phyloP scores from a whole-genome alignment of 2,329 filamentous ascomycete species.

The Colletotrichum karsti region DNA sequence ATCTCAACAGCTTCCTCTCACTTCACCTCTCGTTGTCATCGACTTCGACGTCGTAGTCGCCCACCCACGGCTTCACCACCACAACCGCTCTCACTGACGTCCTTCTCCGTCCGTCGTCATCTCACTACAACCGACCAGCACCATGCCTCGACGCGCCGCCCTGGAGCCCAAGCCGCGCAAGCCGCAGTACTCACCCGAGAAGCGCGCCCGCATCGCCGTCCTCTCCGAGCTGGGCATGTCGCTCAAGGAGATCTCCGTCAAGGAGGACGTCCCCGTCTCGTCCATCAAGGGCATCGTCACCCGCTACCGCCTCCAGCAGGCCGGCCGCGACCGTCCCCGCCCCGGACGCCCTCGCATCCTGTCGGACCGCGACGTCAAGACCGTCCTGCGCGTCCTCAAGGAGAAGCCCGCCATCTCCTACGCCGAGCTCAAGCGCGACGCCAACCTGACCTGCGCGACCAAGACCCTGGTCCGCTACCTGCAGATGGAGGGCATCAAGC shows the following conservation, averaged over 20 bases:
- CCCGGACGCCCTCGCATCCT: slow-evolving; percentile 25
- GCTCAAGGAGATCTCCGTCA: slow-evolving; percentile 27
- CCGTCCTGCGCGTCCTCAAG: slow-evolving; percentile 23
- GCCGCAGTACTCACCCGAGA: slow-evolving; percentile 29
- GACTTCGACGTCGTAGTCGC: neutral
- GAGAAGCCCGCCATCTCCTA: slow-evolving; percentile 24
- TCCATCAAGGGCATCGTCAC: slow-evolving; percentile 30
- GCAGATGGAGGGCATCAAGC: slow-evolving; percentile 29
- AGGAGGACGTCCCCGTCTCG: slow-evolving; percentile 27
- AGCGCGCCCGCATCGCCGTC: slow-evolving; percentile 27
- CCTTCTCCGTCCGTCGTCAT: neutral
- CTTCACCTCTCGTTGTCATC: neutral
- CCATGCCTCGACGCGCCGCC: slow-evolving; percentile 28
- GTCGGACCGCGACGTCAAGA: slow-evolving; percentile 28
- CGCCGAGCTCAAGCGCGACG: slow-evolving; percentile 24
- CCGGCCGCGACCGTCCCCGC: slow-evolving; percentile 24
- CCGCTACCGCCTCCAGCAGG: slow-evolving; percentile 28
- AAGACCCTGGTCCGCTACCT: slow-evolving; percentile 27
- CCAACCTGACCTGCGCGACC: slow-evolving; percentile 23
- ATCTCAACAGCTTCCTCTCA: neutral
- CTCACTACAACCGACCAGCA: neutral
- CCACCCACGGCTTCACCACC: neutral
- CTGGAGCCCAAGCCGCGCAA: slow-evolving; percentile 27
- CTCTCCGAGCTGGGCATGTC: slow-evolving; percentile 29
- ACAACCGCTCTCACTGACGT: neutral